Percentiles rank a stretch among this genome's conserved stretches.
Evolutionary conservation across 2,329 filamentous ascomycete species (phyloP).

Genomic region (Chaetomium olivaceum): DNA sequence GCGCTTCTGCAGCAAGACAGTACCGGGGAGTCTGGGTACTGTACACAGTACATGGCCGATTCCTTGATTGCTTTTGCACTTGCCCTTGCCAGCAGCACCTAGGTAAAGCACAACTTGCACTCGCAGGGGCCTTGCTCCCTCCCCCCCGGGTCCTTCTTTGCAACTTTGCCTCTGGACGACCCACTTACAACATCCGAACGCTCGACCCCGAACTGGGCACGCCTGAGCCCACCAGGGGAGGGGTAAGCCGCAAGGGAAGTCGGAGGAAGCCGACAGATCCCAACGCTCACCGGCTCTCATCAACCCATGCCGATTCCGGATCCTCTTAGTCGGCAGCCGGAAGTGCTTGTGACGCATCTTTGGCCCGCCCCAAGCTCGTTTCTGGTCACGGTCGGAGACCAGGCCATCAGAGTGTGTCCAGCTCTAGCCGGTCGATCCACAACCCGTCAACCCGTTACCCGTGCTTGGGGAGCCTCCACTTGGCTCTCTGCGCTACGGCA

Average conservation of each 20-base stretch:
- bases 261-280: constrained; percentile 10
- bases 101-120: neutral
- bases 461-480: constrained; percentile 23
- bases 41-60: constrained; percentile 11
- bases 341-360: constrained; percentile 24
- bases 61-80: neutral
- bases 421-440: constrained; percentile 20
- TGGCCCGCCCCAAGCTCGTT: constrained; percentile 22
- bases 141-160: constrained; percentile 1
- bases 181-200: constrained; percentile 18
- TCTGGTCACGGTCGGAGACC: constrained; percentile 26
- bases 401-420: constrained; percentile 19
- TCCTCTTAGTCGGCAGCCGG: constrained; percentile 29
- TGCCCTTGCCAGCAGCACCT: neutral
- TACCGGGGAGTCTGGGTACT: constrained; percentile 19
- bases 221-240: constrained; percentile 3
- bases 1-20: constrained; percentile 14
- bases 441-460: constrained; percentile 19
- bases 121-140: constrained; percentile 1
- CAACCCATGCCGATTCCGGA: constrained; percentile 29
- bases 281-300: constrained; percentile 17
- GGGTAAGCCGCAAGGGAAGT: constrained; percentile 9
- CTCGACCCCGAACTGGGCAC: constrained; percentile 13
- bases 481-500: constrained; percentile 18
- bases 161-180: constrained; percentile 1